Conservation (phyloP, 768 basidiomycete genomes). For the Kwoniella europaea region DNA sequence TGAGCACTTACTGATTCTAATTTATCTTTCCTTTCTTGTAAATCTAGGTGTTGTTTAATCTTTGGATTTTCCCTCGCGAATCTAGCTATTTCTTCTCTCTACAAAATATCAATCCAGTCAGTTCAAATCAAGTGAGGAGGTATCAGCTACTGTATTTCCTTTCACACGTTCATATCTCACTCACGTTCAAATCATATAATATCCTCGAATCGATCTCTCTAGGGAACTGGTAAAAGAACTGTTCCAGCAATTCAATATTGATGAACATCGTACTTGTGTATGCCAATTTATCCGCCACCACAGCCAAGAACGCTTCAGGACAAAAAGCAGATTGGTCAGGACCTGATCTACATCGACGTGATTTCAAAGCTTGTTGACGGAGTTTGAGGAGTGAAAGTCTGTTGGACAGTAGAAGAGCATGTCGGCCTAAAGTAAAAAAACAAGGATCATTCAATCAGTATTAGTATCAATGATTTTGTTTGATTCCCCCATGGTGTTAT, state of each 20-base stretch:
- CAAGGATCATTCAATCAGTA: background rate
- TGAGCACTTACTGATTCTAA: conserved; percentile 74
- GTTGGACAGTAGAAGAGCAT: conserved; percentile 86
- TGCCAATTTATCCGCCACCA: conserved; percentile 94
- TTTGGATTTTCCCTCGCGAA: conserved; percentile 95
- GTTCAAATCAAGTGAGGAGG: background rate
- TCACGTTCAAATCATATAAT: conserved; percentile 82
- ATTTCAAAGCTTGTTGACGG: conserved; percentile 81
- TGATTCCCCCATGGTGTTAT: background rate
- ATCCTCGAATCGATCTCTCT: conserved; percentile 94
- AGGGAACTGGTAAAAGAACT: conserved; percentile 99
- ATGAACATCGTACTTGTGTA: conserved; percentile 98
- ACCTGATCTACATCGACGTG: conserved; percentile 83
- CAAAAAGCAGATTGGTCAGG: conserved; percentile 88
- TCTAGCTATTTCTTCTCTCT: conserved; percentile 78
- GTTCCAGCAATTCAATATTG: conserved; percentile 95
- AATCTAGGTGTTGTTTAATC: conserved; percentile 83
- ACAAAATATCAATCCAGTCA: background rate
- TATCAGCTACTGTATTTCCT: background rate
- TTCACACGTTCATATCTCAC: conserved; percentile 15
- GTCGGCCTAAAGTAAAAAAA: conserved; percentile 68
- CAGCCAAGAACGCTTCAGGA: conserved; percentile 94
- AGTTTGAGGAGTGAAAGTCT: conserved; percentile 81
- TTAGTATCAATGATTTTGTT: background rate
- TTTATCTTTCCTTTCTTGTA: conserved; percentile 97